Conservation (phyloP, 805 yeast genomes). For the Myxozyma melibiosi region DNA sequence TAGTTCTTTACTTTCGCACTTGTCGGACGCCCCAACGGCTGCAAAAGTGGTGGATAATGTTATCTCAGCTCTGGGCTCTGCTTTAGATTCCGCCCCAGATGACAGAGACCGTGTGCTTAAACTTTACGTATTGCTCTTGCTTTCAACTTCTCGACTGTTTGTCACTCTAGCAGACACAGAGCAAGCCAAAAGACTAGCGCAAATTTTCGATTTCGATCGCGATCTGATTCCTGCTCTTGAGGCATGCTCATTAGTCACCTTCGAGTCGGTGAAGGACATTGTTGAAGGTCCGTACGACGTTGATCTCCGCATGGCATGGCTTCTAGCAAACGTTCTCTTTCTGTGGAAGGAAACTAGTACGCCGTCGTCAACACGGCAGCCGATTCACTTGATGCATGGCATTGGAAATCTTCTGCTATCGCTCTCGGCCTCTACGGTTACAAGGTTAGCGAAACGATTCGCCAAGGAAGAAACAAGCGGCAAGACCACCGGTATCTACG, state of each 20-base stretch:
- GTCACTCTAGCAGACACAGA: neutral
- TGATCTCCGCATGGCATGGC: constrained; percentile 14
- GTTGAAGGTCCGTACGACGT: neutral
- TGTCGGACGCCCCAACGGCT: neutral
- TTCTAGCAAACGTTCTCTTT: constrained; percentile 19
- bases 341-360: constrained; percentile 11
- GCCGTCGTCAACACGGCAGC: neutral
- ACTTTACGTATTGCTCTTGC: constrained; percentile 2
- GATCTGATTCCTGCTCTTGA: constrained; percentile 11
- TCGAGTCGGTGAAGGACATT: neutral
- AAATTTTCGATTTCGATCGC: constrained; percentile 8
- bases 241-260: neutral
- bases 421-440: constrained; percentile 4
- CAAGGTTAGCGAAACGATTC: constrained; percentile 8
- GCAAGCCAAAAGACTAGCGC: neutral
- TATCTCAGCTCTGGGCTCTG: neutral
- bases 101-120: neutral
- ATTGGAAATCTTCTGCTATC: constrained; percentile 15
- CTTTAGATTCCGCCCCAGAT: neutral
- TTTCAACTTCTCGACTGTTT: constrained; percentile 24
- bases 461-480: neutral
- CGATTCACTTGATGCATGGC: constrained; percentile 13
- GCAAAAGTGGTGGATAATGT: constrained; percentile 16
- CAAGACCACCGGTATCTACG: neutral
- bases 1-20: constrained; percentile 9